Conservation (phyloP, 306 rosid genomes). For the Sphenostylis stenocarpa region DNA sequence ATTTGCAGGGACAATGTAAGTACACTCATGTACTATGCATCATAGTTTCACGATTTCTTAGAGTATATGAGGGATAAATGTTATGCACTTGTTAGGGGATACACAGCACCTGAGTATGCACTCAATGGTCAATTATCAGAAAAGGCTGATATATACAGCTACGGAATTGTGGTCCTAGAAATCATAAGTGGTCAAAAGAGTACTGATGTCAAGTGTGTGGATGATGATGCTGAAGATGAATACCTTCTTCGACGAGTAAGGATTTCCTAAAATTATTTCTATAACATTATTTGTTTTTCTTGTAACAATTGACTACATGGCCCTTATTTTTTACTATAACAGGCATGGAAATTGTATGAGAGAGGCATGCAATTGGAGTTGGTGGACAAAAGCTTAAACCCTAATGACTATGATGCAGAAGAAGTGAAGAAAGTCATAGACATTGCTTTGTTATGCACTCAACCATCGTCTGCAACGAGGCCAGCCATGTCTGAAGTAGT, state of each 20-base stretch:
- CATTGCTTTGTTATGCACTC: constrained; percentile 58
- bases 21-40: background rate
- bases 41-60: too few relatives aligned
- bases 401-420: constrained; percentile 41
- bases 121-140: constrained; percentile 69
- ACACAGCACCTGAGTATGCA: constrained; percentile 75
- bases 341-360: constrained; percentile 67
- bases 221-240: constrained; percentile 36
- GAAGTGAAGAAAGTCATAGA: constrained; percentile 46
- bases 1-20: constrained; percentile 81
- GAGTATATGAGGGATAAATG: background rate
- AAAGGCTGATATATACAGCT: constrained; percentile 67
- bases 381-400: constrained; percentile 45
- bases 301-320: background rate
- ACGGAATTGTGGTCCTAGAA: constrained; percentile 70
- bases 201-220: constrained; percentile 35
- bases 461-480: constrained; percentile 46
- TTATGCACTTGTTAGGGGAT: constrained; percentile 47
- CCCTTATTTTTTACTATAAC: background rate
- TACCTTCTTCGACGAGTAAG: constrained; percentile 66
- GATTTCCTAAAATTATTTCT: background rate
- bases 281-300: background rate
- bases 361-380: constrained; percentile 36
- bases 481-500: constrained; percentile 66
- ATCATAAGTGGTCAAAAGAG: constrained; percentile 63